phyloP scores from a whole-genome alignment of 2,329 filamentous ascomycete species.

The Sporothrix inflata region DNA sequence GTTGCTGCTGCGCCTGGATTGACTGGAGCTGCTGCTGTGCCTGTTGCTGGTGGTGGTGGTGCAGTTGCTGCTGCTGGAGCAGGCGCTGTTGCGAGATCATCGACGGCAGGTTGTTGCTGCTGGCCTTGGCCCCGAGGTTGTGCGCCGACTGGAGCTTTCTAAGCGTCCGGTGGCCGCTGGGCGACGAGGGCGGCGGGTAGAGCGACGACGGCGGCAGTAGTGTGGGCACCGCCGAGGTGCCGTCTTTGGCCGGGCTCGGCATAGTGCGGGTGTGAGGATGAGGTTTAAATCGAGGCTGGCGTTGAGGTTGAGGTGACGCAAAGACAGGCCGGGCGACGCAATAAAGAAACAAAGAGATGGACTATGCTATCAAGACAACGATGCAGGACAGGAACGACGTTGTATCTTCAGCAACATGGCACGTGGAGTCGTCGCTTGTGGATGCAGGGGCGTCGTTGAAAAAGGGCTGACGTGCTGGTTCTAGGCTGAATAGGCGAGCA shows the following conservation, averaged over 20 bases:
- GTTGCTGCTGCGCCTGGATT: conserved; percentile 54
- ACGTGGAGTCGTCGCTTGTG: not conserved
- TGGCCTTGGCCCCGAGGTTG: conserved; percentile 61
- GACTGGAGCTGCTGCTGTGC: conserved; percentile 47
- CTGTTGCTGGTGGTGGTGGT: conserved; percentile 44
- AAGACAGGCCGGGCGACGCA: not conserved
- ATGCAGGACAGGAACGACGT: not conserved
- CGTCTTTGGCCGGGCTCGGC: conserved; percentile 42
- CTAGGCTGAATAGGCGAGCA: conserved; percentile 7
- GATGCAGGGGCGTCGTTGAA: not conserved
- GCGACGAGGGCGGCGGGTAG: conserved; percentile 61
- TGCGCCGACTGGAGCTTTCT: conserved; percentile 78
- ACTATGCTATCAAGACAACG: not conserved
- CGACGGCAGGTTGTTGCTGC: conserved; percentile 52
- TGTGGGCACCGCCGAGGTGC: conserved; percentile 37
- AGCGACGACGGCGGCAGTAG: conserved; percentile 45
- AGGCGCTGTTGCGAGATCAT: conserved; percentile 55
- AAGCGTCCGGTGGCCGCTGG: conserved; percentile 67
- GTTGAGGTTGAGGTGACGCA: not conserved
- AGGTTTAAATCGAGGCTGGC: not conserved
- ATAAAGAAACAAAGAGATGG: too few species aligned
- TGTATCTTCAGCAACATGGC: conserved; percentile 8
- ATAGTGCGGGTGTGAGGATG: conserved; percentile 32
- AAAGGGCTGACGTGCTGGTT: not conserved
- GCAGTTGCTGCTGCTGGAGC: conserved; percentile 52